Percentiles rank a stretch among this genome's conserved stretches.
phyloP scores from a whole-genome alignment of 768 basidiomycete genomes.

The Tulasnella sp. region DNA sequence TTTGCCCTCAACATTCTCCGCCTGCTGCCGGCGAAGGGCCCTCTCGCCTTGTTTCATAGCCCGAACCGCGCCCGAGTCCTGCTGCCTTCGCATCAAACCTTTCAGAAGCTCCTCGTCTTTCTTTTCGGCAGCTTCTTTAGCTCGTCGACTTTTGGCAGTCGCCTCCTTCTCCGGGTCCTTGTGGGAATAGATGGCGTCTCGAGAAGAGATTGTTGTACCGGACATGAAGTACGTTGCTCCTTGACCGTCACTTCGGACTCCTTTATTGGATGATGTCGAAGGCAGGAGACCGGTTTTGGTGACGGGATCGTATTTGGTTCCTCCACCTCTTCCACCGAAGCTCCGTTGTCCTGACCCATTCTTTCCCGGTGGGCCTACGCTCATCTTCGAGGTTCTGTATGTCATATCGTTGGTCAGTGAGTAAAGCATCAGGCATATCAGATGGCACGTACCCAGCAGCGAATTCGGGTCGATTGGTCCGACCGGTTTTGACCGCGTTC shows the following conservation, averaged over 20 bases:
- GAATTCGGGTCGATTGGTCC: slow-evolving; percentile 79
- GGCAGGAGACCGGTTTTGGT: slow-evolving; percentile 71
- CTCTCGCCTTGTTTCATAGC: background rate
- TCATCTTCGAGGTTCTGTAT: slow-evolving; percentile 66
- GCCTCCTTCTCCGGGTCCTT: slow-evolving; percentile 6
- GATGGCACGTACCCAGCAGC: slow-evolving; percentile 53
- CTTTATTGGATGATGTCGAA: slow-evolving; percentile 24
- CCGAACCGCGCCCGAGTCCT: slow-evolving; percentile 18
- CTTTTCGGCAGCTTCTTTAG: slow-evolving; percentile 19
- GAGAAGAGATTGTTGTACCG: slow-evolving; percentile 48
- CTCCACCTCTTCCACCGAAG: background rate
- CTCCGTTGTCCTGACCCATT: background rate
- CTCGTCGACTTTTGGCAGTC: slow-evolving; percentile 18
- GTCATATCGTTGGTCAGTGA: background rate
- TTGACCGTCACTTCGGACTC: slow-evolving; percentile 27
- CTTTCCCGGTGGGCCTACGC: slow-evolving; percentile 22
- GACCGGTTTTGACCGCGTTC: slow-evolving; percentile 57
- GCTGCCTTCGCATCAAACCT: background rate
- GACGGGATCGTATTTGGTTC: slow-evolving; percentile 42
- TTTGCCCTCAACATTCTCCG: background rate
- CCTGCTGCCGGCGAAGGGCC: background rate
- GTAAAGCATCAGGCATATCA: background rate
- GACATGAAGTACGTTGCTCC: slow-evolving; percentile 64
- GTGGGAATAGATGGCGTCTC: slow-evolving; percentile 8
- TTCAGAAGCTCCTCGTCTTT: slow-evolving; percentile 8